phyloP scores from a whole-genome alignment of 1,139 yeast species.

The Scheffersomyces segobiensis region DNA sequence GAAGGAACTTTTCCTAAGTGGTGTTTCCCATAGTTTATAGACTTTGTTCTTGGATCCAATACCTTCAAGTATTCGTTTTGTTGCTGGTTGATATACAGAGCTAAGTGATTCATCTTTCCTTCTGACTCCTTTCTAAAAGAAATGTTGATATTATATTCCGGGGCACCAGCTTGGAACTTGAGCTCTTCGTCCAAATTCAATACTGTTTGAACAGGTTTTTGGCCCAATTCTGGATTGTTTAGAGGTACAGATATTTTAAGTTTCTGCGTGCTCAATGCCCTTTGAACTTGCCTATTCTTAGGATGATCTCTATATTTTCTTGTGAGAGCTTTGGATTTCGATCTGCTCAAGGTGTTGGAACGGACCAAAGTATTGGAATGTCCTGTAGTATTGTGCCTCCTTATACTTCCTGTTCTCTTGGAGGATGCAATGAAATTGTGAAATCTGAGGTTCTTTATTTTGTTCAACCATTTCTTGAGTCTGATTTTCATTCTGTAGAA shows the following conservation, averaged over 20 bases:
- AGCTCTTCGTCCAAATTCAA: slow-evolving; percentile 24
- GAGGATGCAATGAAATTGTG: slow-evolving; percentile 31
- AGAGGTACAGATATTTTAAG: slow-evolving; percentile 26
- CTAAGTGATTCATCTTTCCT: slow-evolving; percentile 23
- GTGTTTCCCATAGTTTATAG: slow-evolving; percentile 3
- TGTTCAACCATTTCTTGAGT: slow-evolving; percentile 23
- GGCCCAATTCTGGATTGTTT: slow-evolving; percentile 32
- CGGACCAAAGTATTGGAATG: not conserved
- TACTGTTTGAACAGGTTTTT: slow-evolving; percentile 17
- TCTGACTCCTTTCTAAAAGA: slow-evolving; percentile 8
- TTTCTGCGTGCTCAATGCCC: slow-evolving; percentile 4
- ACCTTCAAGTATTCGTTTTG: slow-evolving; percentile 18
- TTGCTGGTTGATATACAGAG: slow-evolving; percentile 32
- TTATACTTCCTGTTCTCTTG: slow-evolving; percentile 23
- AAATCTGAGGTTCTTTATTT: slow-evolving; percentile 21
- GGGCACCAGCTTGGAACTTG: slow-evolving; percentile 32
- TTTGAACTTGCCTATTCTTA: slow-evolving; percentile 9
- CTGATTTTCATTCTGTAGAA: slow-evolving; percentile 31
- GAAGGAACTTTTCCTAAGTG: not conserved
- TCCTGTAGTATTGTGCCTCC: slow-evolving; percentile 4
- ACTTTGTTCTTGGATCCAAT: not conserved
- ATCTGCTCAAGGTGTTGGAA: not conserved
- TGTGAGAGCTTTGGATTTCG: slow-evolving; percentile 13
- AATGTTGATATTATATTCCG: slow-evolving; percentile 15
- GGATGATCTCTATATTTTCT: slow-evolving; percentile 20